Base-by-base conservation (phyloP, 2,329 filamentous ascomycete genomes). In the Claviceps sp. region DNA sequence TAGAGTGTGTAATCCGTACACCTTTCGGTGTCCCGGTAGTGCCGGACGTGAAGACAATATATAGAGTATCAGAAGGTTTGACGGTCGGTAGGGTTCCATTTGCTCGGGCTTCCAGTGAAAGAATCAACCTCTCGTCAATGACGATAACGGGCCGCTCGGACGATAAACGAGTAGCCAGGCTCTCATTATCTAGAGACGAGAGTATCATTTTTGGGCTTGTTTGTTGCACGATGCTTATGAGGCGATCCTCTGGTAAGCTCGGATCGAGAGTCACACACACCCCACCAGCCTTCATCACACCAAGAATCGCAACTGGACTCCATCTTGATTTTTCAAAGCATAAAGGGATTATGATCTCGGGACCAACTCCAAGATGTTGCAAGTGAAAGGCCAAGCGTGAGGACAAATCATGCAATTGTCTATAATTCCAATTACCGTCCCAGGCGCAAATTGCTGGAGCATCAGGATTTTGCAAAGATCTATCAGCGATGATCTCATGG, bases 41-140 rank as follows among this genome's bases (percentile, higher is more conserved):
- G 16, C 74, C 74, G 16, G 73, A 76, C n/a, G 75, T 77, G 57
- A 76, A 77, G 59, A 75, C 72, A 55, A 76, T 70, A 18, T 53
- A 52, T n/a, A 58, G 34, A 4, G 52, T 37, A 34, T 55, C 51
- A 2, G 50, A 53, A 8, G 57, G 53, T 18, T 43, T 37, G n/a
- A 54, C 51, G n/a, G 51, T 48, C 1, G 56, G 56, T 1, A 58
- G 51, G 20, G 34, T 4, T 9, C 20, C 46, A 22, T 6, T 11
- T 22, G 5, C 22, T 26, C 30, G 47, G 14, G 5, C 9, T 18
- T 46, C 16, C 24, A 46, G 18, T 13, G 38, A 13, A 41, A 26
- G 11, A 2, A 56, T 24, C 11, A 43, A 18, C 24, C 52, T 48
- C 4, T 43, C 42, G 13, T 48, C 44, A 20, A 56, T 41, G 34